Percentiles rank a stretch among this genome's conserved stretches.
These are phyloP conservation scores for Pythium insidiosum DNA, from an alignment of 352 stramenopile species.

Conservation along the genomic window DNA sequence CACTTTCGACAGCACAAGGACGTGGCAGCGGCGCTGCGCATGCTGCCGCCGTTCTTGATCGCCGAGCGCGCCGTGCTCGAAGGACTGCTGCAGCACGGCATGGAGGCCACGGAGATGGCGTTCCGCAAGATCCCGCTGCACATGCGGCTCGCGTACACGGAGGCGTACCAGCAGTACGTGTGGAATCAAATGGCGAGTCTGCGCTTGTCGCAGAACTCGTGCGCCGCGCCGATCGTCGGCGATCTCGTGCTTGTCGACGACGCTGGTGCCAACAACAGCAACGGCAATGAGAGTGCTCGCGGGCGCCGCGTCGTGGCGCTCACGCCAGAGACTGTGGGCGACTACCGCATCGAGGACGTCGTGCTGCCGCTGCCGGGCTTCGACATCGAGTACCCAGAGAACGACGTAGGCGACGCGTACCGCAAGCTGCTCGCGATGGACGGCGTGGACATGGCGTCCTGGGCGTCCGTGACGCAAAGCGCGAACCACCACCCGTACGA, in stretches of 20 bases:
- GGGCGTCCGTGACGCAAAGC: constrained; percentile 21
- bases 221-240: constrained; percentile 58
- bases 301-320: constrained; percentile 42
- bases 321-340: constrained; percentile 73
- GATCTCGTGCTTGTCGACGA: constrained; percentile 78
- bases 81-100: constrained; percentile 60
- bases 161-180: constrained; percentile 90
- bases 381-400: constrained; percentile 77
- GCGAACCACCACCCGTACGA: constrained; percentile 41
- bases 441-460: constrained; percentile 23
- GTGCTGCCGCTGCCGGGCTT: constrained; percentile 92
- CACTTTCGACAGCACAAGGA: constrained; percentile 83
- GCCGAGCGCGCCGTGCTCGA: constrained; percentile 68
- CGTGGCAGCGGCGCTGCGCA: constrained; percentile 59
- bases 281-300: constrained; percentile 15
- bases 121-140: constrained; percentile 55
- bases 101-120: constrained; percentile 63
- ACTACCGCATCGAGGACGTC: constrained; percentile 91
- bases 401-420: constrained; percentile 32
- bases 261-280: constrained; percentile 2
- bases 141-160: constrained; percentile 58
- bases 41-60: constrained; percentile 67
- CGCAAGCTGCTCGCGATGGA: constrained; percentile 21
- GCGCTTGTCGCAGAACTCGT: constrained; percentile 65
- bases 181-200: constrained; percentile 94